A percentile compares a stretch with the other conserved stretches of the same genome.
These are phyloP conservation scores for Pleurotus cornucopiae DNA, from an alignment of 768 basidiomycete species.

Conservation along the genomic window DNA sequence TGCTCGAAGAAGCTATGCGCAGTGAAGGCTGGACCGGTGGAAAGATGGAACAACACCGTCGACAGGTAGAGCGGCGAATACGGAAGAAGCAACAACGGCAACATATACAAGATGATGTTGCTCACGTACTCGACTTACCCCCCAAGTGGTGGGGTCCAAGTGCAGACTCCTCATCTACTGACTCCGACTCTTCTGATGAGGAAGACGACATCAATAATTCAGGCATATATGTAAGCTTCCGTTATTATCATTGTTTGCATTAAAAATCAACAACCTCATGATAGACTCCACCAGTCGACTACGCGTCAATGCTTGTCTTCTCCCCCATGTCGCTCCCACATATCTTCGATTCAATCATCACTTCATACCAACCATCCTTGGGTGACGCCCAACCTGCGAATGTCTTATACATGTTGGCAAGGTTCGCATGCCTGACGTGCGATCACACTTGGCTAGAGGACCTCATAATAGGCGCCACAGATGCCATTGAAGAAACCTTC, in stretches of 20 bases:
- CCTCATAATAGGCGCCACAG: constrained; percentile 84
- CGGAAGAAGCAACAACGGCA: constrained; percentile 51
- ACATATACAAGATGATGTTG: constrained; percentile 55
- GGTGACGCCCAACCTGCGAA: constrained; percentile 87
- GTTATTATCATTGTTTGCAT: neutral
- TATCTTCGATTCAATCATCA: constrained; percentile 80
- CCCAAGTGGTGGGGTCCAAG: constrained; percentile 58
- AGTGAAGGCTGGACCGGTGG: constrained; percentile 79
- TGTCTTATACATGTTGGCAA: constrained; percentile 81
- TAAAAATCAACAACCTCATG: constrained; percentile 16
- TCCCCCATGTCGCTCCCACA: constrained; percentile 72
- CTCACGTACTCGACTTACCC: constrained; percentile 50
- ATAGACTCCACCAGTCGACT: constrained; percentile 73
- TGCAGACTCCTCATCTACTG: constrained; percentile 36
- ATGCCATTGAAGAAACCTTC: constrained; percentile 87
- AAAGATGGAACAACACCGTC: constrained; percentile 66
- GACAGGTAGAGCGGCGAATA: constrained; percentile 50
- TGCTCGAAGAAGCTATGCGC: constrained; percentile 88
- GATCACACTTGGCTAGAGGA: constrained; percentile 93
- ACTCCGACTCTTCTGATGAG: constrained; percentile 37
- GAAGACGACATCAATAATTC: constrained; percentile 49
- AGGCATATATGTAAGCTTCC: constrained; percentile 33
- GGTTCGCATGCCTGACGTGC: constrained; percentile 91
- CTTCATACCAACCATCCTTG: constrained; percentile 65
- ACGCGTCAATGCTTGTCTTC: constrained; percentile 90